phyloP scores from a whole-genome alignment of 768 basidiomycete genomes.

The Gloeopeniophorella convolvens region DNA sequence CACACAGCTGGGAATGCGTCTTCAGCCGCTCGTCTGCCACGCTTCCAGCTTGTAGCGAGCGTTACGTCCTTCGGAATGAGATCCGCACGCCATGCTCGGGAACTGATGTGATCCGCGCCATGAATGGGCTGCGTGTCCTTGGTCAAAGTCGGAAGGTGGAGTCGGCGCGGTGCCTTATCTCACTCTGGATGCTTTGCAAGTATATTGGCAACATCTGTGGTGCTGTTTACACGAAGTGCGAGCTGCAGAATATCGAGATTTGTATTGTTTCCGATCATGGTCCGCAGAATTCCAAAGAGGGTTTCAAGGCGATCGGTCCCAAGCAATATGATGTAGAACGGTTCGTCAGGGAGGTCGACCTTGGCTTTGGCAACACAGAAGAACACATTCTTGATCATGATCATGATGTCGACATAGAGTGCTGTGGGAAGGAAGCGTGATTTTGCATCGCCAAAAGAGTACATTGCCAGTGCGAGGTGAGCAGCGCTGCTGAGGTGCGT shows the following conservation, averaged over 20 bases:
- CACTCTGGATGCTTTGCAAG: no score
- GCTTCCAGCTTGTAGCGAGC: neutral
- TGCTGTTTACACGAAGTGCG: constrained; percentile 25
- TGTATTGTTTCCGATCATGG: constrained; percentile 23
- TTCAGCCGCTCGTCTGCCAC: neutral
- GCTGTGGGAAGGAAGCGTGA: constrained; percentile 12
- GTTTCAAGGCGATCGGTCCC: constrained; percentile 18
- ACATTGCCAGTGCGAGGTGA: neutral
- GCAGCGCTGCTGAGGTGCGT: neutral
- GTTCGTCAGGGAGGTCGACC: constrained; percentile 6
- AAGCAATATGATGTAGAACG: neutral
- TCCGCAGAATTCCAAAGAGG: constrained; percentile 22
- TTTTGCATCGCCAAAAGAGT: neutral
- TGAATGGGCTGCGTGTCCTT: neutral
- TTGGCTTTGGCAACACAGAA: constrained; percentile 23
- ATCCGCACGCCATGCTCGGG: neutral
- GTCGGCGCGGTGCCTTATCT: constrained; percentile 31
- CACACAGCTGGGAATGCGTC: no score
- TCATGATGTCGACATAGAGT: constrained; percentile 21
- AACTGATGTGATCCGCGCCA: neutral
- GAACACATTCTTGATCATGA: no score
- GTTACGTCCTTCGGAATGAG: neutral
- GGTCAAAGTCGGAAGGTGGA: constrained; percentile 17
- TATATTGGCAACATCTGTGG: constrained; percentile 30
- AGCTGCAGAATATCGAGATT: constrained; percentile 25